These are phyloP conservation scores for Alliaria petiolata DNA, from an alignment of 345 rosid species.

Conservation along the genomic window DNA sequence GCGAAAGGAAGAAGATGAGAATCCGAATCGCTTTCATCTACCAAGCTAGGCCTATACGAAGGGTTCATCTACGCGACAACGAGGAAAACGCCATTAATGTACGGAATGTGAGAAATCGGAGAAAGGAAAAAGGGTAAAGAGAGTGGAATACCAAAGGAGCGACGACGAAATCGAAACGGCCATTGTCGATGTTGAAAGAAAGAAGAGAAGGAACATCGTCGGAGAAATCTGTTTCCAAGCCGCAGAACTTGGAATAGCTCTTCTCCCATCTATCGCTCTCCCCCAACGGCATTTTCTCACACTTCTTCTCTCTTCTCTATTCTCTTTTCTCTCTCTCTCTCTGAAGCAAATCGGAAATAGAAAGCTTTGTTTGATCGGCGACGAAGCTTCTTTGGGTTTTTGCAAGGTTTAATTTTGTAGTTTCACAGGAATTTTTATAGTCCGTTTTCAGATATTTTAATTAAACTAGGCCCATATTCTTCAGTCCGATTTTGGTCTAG, in stretches of 20 bases:
- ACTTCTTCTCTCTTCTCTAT: too few relatives aligned
- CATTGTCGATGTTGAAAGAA: slow-evolving; percentile 40
- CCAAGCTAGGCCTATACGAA: slow-evolving; percentile 58
- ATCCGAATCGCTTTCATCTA: slow-evolving; percentile 23
- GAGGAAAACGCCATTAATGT: slow-evolving; percentile 33
- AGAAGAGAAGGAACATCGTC: slow-evolving; percentile 62
- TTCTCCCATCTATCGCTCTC: slow-evolving; percentile 53
- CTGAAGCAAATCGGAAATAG: background rate
- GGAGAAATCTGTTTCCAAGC: slow-evolving; percentile 64
- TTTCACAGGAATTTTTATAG: too few relatives aligned
- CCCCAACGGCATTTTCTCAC: slow-evolving; percentile 52
- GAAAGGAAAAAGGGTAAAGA: slow-evolving; percentile 53
- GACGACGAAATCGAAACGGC: slow-evolving; percentile 60
- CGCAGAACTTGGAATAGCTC: slow-evolving; percentile 63
- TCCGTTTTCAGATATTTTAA: background rate
- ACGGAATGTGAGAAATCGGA: slow-evolving; percentile 37
- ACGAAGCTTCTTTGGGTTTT: background rate
- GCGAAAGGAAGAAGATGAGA: slow-evolving; percentile 51
- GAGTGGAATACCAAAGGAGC: slow-evolving; percentile 66
- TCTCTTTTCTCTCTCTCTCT: background rate
- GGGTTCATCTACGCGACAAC: slow-evolving; percentile 62
- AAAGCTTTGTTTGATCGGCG: background rate
- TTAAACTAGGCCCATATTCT: background rate
- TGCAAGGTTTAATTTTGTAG: background rate
- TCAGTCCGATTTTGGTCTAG: background rate